Evolutionary conservation across 1,284 basidiomycete genomes (phyloP).

Genomic region (Ganoderma resinaceum): DNA sequence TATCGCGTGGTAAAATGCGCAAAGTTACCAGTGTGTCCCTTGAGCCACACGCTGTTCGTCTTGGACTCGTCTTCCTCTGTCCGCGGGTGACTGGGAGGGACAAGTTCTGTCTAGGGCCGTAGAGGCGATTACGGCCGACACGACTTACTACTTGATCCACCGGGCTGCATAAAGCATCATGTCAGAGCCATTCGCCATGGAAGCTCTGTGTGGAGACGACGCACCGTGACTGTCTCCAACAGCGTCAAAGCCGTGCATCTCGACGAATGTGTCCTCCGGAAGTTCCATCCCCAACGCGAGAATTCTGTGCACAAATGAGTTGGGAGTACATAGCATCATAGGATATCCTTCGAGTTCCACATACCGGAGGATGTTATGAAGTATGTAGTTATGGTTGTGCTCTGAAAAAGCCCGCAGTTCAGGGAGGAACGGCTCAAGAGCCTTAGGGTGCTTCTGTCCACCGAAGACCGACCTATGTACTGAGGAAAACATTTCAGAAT

Average conservation of each 20-base stretch:
- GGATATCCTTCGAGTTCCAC: constrained; percentile 3
- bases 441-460: constrained; percentile 40
- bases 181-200: not conserved
- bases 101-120: not conserved
- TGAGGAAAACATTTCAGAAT: not conserved
- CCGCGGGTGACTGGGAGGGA: constrained; percentile 39
- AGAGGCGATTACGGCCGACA: not conserved
- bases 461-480: constrained; percentile 11
- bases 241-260: constrained; percentile 44
- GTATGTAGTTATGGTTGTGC: constrained; percentile 40
- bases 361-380: constrained; percentile 34
- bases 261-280: constrained; percentile 35
- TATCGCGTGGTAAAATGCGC: not conserved
- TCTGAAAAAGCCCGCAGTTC: constrained; percentile 46
- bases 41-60: constrained; percentile 64
- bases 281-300: constrained; percentile 29
- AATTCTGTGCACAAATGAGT: not conserved
- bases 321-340: too few relatives aligned
- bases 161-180: constrained; percentile 29
- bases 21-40: constrained; percentile 60
- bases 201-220: constrained; percentile 3
- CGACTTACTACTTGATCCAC: constrained; percentile 46
- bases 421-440: constrained; percentile 47
- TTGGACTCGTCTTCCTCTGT: constrained; percentile 55
- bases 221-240: constrained; percentile 39